Evolutionary conservation across 768 basidiomycete species (phyloP).

Genomic region (Tremella fuciformis): DNA sequence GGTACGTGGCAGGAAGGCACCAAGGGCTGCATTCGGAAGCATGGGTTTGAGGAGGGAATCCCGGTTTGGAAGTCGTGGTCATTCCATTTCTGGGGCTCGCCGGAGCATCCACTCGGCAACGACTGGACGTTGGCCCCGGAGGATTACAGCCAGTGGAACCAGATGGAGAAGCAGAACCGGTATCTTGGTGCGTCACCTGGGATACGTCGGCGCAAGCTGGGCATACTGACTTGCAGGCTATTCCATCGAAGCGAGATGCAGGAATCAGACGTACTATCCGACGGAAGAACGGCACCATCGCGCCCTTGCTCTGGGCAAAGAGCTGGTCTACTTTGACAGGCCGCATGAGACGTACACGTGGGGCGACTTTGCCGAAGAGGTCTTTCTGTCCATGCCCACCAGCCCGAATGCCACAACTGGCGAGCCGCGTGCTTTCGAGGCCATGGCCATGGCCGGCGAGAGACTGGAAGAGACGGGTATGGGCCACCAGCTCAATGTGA

Average conservation of each 20-base stretch:
- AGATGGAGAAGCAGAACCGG: constrained; percentile 9
- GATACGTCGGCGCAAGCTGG: background rate
- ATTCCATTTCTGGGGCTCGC: constrained; percentile 36
- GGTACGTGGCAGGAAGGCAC: constrained; percentile 23
- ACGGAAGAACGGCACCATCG: constrained; percentile 4
- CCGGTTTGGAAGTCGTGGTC: constrained; percentile 32
- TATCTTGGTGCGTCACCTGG: constrained; percentile 17
- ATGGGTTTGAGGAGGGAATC: constrained; percentile 29
- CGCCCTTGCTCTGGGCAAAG: constrained; percentile 4
- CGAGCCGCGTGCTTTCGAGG: background rate
- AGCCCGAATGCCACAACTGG: no score
- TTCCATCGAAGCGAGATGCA: constrained; percentile 2
- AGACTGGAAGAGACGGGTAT: background rate
- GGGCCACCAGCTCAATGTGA: constrained; percentile 1
- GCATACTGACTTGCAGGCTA: constrained; percentile 2
- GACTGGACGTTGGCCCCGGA: constrained; percentile 33
- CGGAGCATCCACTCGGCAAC: constrained; percentile 20
- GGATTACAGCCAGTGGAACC: constrained; percentile 16
- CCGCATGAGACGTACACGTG: background rate
- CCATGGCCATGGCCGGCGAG: constrained; percentile 5
- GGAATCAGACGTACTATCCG: background rate
- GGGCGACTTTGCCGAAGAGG: background rate
- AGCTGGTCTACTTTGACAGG: background rate
- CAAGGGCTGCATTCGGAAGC: constrained; percentile 28
- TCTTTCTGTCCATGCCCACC: constrained; percentile 1